These are phyloP conservation scores for Wickerhamiella nectarea DNA, from an alignment of 805 yeast genomes.

Conservation along the genomic window DNA sequence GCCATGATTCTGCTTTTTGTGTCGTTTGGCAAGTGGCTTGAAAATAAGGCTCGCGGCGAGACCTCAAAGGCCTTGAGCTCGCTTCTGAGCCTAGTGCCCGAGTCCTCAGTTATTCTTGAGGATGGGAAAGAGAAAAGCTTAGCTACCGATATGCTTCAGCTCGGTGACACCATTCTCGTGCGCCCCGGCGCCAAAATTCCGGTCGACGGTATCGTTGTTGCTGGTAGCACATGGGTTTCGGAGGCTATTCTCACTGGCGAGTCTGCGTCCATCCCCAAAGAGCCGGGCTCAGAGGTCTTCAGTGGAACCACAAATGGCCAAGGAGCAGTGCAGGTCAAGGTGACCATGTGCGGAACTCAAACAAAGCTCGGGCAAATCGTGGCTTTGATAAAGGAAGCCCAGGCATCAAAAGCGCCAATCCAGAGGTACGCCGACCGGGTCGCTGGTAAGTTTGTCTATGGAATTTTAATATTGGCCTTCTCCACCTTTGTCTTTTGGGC, in stretches of 20 bases:
- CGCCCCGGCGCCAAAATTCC: slow-evolving; percentile 83
- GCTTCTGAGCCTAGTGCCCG: slow-evolving; percentile 67
- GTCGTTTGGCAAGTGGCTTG: slow-evolving; percentile 80
- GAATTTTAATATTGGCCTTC: slow-evolving; percentile 46
- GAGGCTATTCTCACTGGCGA: slow-evolving; percentile 92
- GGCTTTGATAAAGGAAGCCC: slow-evolving; percentile 75
- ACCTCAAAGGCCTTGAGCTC: slow-evolving; percentile 81
- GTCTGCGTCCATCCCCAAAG: slow-evolving; percentile 58
- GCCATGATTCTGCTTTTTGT: slow-evolving; percentile 76
- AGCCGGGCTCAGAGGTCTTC: slow-evolving; percentile 46
- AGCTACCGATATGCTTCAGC: slow-evolving; percentile 66
- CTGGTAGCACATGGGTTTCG: slow-evolving; percentile 72
- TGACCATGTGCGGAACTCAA: slow-evolving; percentile 60
- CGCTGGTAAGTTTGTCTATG: slow-evolving; percentile 77
- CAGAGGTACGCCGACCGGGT: slow-evolving; percentile 77
- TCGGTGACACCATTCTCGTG: slow-evolving; percentile 60
- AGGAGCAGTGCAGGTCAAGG: slow-evolving; percentile 54
- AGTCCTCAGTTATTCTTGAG: slow-evolving; percentile 49
- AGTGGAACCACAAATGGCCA: slow-evolving; percentile 88
- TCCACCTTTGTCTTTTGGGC: slow-evolving; percentile 58
- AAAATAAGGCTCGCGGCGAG: slow-evolving; percentile 83
- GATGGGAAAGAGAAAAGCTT: slow-evolving; percentile 31
- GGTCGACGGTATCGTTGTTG: slow-evolving; percentile 72
- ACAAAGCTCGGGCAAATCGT: slow-evolving; percentile 85
- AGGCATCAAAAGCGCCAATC: slow-evolving; percentile 75